Percentiles rank a stretch among this genome's conserved stretches.
Conservation (phyloP, 1,284 basidiomycete species). For the Porogramme epimiltina region DNA sequence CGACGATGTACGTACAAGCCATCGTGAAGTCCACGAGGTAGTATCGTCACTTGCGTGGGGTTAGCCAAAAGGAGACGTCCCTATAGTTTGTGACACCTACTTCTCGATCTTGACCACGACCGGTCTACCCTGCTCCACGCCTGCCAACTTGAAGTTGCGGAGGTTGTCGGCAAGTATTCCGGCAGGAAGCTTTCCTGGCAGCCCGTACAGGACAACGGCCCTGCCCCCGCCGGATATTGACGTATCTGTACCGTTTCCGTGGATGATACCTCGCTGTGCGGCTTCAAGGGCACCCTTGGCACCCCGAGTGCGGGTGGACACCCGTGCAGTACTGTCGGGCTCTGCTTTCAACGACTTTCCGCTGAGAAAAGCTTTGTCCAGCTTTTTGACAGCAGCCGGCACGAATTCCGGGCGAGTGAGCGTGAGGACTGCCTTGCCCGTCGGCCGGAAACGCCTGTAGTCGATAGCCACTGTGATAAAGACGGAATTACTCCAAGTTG, state of each 20-base stretch:
- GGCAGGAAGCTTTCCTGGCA: constrained; percentile 49
- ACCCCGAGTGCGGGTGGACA: constrained; percentile 40
- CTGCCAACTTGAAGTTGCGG: constrained; percentile 45
- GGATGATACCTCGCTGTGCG: constrained; percentile 39
- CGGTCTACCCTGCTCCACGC: constrained; percentile 34
- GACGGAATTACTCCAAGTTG: not conserved
- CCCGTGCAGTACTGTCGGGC: too few relatives aligned
- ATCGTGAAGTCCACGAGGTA: constrained; percentile 34
- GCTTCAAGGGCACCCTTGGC: constrained; percentile 43
- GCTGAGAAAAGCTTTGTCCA: constrained; percentile 46
- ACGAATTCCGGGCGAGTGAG: constrained; percentile 48
- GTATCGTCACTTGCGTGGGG: not conserved
- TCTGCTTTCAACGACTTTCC: constrained; percentile 37
- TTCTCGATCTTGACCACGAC: constrained; percentile 50
- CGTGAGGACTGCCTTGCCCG: constrained; percentile 56
- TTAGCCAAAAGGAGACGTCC: too few relatives aligned
- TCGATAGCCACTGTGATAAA: constrained; percentile 52
- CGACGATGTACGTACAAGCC: constrained; percentile 54
- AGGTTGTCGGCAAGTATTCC: constrained; percentile 44
- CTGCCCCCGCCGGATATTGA: constrained; percentile 48
- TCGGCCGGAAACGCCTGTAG: constrained; percentile 60
- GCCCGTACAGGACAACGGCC: constrained; percentile 60
- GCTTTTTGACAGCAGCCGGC: constrained; percentile 40
- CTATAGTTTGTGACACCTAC: constrained; percentile 47
- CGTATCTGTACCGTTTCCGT: constrained; percentile 55